phyloP scores from a whole-genome alignment of 352 stramenopile species.

The Phytophthora lateralis region DNA sequence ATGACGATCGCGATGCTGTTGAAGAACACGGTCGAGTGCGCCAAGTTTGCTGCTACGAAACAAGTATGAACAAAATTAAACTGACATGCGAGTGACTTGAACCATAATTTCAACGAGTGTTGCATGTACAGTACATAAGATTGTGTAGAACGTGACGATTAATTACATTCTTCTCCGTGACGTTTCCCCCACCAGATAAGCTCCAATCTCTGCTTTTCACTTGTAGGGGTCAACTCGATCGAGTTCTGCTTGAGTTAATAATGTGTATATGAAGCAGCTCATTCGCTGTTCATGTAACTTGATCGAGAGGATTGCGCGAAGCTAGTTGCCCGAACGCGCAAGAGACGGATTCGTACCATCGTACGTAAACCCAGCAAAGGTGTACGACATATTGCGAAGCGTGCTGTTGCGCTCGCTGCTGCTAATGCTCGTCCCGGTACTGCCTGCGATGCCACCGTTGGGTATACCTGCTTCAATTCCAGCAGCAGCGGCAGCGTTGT shows the following conservation, averaged over 20 bases:
- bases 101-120: constrained; percentile 1
- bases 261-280: constrained; percentile 21
- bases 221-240: constrained; percentile 11
- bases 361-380: constrained; percentile 86
- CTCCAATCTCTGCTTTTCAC: constrained; percentile 7
- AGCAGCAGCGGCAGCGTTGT: constrained; percentile 19
- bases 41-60: constrained; percentile 45
- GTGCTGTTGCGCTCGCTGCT: constrained; percentile 59
- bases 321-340: constrained; percentile 32
- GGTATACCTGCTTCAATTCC: constrained; percentile 23
- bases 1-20: constrained; percentile 98
- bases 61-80: constrained; percentile 8
- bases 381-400: constrained; percentile 85
- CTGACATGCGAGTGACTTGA: not conserved
- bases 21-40: constrained; percentile 78
- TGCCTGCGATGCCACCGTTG: constrained; percentile 36
- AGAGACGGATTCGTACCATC: constrained; percentile 65
- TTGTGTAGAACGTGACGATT: constrained; percentile 25
- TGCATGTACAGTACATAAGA: constrained; percentile 19
- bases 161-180: constrained; percentile 36
- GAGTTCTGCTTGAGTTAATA: constrained; percentile 33
- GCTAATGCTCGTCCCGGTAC: constrained; percentile 41
- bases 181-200: not conserved
- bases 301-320: constrained; percentile 36
- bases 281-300: constrained; percentile 25